phyloP scores from a whole-genome alignment of 805 yeast species.

The Jamesozyma lodderae region DNA sequence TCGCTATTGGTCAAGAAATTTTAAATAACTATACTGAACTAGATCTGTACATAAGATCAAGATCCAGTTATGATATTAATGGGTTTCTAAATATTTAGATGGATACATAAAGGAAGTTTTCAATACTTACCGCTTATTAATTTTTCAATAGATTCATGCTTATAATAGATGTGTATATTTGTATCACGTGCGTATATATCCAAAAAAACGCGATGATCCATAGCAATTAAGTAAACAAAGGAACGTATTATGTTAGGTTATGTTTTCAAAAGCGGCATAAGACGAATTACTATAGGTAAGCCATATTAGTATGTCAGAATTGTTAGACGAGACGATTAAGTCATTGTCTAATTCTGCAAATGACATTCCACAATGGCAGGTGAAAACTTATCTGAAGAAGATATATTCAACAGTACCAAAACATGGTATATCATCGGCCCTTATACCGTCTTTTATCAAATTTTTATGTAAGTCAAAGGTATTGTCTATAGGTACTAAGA shows the following conservation, averaged over 20 bases:
- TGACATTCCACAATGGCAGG: conserved; percentile 7
- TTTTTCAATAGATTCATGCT: no score
- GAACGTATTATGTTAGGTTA: not conserved
- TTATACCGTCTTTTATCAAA: conserved; percentile 11
- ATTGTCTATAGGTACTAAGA: conserved; percentile 13
- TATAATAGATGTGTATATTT: no score
- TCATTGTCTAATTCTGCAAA: conserved; percentile 1
- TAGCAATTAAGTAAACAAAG: not conserved
- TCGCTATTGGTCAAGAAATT: conserved; percentile 42
- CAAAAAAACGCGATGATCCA: no score
- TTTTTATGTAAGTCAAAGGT: conserved; percentile 14
- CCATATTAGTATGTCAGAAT: conserved; percentile 4
- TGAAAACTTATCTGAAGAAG: conserved; percentile 4
- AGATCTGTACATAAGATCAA: conserved; percentile 77
- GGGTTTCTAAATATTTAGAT: conserved; percentile 32
- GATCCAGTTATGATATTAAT: conserved; percentile 69
- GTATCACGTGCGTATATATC: no score
- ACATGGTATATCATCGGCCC: conserved; percentile 15
- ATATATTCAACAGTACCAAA: conserved; percentile 10
- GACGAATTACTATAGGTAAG: no score
- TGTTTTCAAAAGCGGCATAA: no score
- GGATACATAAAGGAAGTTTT: not conserved
- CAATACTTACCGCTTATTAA: no score
- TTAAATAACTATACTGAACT: conserved; percentile 54
- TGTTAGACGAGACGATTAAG: conserved; percentile 4